Evolutionary conservation across 2,329 filamentous ascomycete species (phyloP).

Genomic region (Neonectria sp.): DNA sequence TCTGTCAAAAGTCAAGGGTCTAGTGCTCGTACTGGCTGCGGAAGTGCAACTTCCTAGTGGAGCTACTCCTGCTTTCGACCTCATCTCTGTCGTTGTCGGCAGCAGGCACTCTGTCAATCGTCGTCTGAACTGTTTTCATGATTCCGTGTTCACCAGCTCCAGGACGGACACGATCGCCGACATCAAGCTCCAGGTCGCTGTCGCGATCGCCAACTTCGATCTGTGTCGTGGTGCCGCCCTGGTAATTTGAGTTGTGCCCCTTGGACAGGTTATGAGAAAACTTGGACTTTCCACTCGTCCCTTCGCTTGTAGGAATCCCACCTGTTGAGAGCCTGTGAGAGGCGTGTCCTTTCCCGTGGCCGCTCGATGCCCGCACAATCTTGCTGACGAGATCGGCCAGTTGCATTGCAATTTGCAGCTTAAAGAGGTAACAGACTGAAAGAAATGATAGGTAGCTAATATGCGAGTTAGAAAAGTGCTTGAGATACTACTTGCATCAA

Average conservation of each 20-base stretch:
- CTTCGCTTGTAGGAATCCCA: slow-evolving; percentile 3
- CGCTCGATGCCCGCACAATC: slow-evolving; percentile 35
- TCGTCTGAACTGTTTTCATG: slow-evolving; percentile 41
- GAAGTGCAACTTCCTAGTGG: slow-evolving; percentile 33
- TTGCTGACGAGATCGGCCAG: slow-evolving; percentile 65
- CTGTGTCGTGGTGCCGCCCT: slow-evolving; percentile 8
- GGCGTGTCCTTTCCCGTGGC: slow-evolving; percentile 13
- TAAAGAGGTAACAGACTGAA: slow-evolving; percentile 64
- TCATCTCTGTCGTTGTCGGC: slow-evolving; percentile 21
- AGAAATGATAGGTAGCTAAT: slow-evolving; percentile 53
- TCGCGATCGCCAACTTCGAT: slow-evolving; percentile 32
- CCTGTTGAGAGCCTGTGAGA: slow-evolving; percentile 29
- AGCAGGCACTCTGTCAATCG: slow-evolving; percentile 22
- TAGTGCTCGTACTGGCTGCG: slow-evolving; percentile 1
- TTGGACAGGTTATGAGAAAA: background rate
- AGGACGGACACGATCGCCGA: background rate
- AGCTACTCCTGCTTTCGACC: slow-evolving; percentile 35
- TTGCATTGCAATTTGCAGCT: slow-evolving; percentile 66
- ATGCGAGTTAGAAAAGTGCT: background rate
- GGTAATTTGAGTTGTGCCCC: slow-evolving; percentile 6
- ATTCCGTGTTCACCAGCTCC: slow-evolving; percentile 26
- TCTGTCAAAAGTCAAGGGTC: background rate
- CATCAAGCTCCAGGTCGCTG: slow-evolving; percentile 17
- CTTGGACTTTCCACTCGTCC: background rate
- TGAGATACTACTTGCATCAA: rapidly evolving